Evolutionary conservation across 495 filamentous ascomycete genomes (phyloP), one percentile per base, ranked within the genome.

Genomic region (Barbatosphaeria neglecta): DNA sequence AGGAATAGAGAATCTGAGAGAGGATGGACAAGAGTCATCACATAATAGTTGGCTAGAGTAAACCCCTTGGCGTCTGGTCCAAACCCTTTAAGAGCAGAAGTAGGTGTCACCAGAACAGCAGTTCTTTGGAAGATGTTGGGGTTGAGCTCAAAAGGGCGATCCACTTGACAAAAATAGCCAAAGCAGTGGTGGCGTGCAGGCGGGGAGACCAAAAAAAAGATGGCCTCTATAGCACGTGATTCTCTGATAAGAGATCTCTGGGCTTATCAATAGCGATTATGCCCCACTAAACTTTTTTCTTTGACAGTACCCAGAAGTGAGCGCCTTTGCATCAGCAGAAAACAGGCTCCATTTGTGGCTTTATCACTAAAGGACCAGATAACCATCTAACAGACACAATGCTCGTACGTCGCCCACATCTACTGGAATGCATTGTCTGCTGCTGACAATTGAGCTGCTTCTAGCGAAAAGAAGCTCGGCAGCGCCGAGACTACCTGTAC

Each of bases 401-500:
- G 64, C 60, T 66, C 53, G 61, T 64, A 53, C 37, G 62, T 59
- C 27, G 18, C 7, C 5, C 23, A 15, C 22, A 2, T 22, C 39
- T 4, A 11, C 3, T 8, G 19, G 38, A 41, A 22, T 6, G 18
- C 18, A 11, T 22, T 16, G 2, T 7, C 10, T n/a, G n/a, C 19
- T 3, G 13, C 38, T 41, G 6, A 41, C 38, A 22, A 3, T 20
- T 2, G 2, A 13, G 13, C 18, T n/a, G n/a, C n/a, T 35, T 41
- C 23, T 44, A 77, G 71, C 70, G 75, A 55, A 78, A 77, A 74
- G 84, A 90, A 80, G 80, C 83, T 52, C 82, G 88, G 49, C 81
- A 90, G 65, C 79, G 92, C 54, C 77, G 90, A 39, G 92, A 99
- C 58, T 99, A 96, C 65, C 84, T 99, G 57, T 95, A 96, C 63